phyloP scores from a whole-genome alignment of 2,329 filamentous ascomycete genomes.

The Diplocarpon rosae region DNA sequence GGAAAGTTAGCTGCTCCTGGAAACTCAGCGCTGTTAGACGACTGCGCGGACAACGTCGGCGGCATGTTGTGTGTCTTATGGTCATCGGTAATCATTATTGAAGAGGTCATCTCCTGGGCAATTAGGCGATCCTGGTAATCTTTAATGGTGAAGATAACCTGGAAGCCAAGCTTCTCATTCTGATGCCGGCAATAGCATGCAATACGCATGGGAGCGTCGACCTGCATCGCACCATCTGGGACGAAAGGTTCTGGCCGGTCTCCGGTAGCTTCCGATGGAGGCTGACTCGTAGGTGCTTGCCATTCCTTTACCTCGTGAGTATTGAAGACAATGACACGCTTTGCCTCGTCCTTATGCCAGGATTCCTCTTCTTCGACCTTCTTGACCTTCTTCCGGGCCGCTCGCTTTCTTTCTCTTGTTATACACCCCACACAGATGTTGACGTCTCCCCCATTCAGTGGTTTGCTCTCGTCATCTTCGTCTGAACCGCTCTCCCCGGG shows the following conservation, averaged over 20 bases:
- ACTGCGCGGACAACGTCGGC: conserved; percentile 27
- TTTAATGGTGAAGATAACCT: conserved; percentile 89
- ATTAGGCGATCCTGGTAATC: conserved; percentile 66
- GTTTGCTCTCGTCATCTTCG: conserved; percentile 45
- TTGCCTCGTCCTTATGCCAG: conserved; percentile 71
- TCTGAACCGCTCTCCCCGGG: conserved; percentile 26
- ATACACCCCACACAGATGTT: conserved; percentile 90
- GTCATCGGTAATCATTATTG: conserved; percentile 96
- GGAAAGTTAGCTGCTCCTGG: conserved; percentile 34
- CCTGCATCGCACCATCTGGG: conserved; percentile 55
- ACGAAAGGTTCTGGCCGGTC: conserved; percentile 36
- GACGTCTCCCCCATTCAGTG: conserved; percentile 85
- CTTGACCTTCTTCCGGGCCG: conserved; percentile 84
- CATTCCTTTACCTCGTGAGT: conserved; percentile 79
- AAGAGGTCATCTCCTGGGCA: conserved; percentile 73
- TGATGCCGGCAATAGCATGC: conserved; percentile 96
- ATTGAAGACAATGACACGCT: conserved; percentile 83
- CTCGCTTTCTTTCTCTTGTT: conserved; percentile 79
- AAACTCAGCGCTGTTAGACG: conserved; percentile 27
- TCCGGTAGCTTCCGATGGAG: conserved; percentile 34
- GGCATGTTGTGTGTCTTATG: conserved; percentile 70
- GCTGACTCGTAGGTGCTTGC: conserved; percentile 48
- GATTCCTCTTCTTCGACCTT: conserved; percentile 85
- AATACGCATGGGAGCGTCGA: conserved; percentile 87
- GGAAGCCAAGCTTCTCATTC: conserved; percentile 82